These are phyloP conservation scores for Suillus sp. DNA, from an alignment of 768 basidiomycete species.

Conservation along the genomic window DNA sequence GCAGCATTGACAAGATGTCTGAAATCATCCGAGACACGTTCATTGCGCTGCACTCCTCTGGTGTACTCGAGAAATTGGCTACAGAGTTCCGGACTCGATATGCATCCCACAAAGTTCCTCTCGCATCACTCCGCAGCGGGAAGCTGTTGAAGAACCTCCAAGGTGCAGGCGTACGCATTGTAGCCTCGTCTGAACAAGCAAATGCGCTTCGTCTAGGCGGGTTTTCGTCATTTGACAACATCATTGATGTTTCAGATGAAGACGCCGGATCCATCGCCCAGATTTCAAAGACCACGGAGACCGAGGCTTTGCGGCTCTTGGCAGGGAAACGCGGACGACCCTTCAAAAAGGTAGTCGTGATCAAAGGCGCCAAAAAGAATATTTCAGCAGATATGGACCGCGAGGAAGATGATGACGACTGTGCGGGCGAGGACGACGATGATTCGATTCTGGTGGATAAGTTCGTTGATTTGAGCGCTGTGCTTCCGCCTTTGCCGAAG, in stretches of 20 bases:
- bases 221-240: conserved; percentile 28
- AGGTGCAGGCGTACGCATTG: conserved; percentile 47
- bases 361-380: conserved; percentile 17
- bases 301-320: conserved; percentile 20
- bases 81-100: conserved; percentile 84
- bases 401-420: conserved; percentile 26
- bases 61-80: conserved; percentile 73
- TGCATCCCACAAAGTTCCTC: conserved; percentile 66
- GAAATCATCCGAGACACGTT: conserved; percentile 90
- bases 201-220: conserved; percentile 21
- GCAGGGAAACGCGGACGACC: conserved; percentile 31
- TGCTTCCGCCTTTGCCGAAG: conserved; percentile 80
- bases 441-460: conserved; percentile 42
- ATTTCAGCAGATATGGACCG: conserved; percentile 24
- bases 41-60: conserved; percentile 86
- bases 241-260: conserved; percentile 44
- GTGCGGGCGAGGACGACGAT: conserved; percentile 17
- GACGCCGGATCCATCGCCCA: conserved; percentile 34
- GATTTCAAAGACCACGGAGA: conserved; percentile 14
- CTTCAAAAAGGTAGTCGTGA: background rate
- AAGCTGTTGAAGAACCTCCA: conserved; percentile 43
- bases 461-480: conserved; percentile 73
- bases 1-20: conserved; percentile 85
- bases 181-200: conserved; percentile 44
- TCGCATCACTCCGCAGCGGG: conserved; percentile 45